Conservation (phyloP, 2,329 filamentous ascomycete species). For the Chaetomiaceae sp. region DNA sequence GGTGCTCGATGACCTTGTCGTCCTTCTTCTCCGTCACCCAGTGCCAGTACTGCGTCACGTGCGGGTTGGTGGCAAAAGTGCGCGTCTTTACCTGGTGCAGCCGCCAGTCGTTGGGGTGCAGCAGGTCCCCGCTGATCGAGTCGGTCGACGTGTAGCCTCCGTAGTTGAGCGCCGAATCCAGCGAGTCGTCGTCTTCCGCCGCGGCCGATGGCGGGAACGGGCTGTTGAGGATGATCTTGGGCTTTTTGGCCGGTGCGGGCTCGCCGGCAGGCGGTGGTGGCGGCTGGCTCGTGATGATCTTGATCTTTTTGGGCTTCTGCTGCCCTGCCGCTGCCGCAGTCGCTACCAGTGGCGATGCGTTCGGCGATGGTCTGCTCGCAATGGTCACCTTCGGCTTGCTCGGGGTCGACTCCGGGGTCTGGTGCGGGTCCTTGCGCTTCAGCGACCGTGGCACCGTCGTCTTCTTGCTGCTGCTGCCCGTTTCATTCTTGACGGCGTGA, state of each 20-base stretch:
- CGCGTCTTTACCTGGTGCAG: constrained; percentile 50
- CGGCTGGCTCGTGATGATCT: constrained; percentile 5
- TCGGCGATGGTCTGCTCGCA: background rate
- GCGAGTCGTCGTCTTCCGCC: background rate
- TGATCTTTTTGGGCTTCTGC: constrained; percentile 17
- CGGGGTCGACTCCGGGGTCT: constrained; percentile 20
- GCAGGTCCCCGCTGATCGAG: constrained; percentile 43
- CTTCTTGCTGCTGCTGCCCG: constrained; percentile 18
- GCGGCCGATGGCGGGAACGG: background rate
- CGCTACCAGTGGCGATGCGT: no score
- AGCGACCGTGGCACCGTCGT: constrained; percentile 11
- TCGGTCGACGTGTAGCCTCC: constrained; percentile 50
- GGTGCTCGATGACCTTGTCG: constrained; percentile 46
- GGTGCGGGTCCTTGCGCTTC: constrained; percentile 28
- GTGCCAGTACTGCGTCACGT: constrained; percentile 54
- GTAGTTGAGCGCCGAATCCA: constrained; percentile 32
- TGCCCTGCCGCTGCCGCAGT: background rate
- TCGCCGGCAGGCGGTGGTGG: background rate
- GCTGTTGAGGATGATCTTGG: constrained; percentile 9
- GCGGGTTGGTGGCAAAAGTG: constrained; percentile 41
- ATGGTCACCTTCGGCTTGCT: background rate
- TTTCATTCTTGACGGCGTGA: constrained; percentile 34
- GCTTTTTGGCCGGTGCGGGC: constrained; percentile 3
- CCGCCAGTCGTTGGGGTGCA: constrained; percentile 48
- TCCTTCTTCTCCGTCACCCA: constrained; percentile 39